These are phyloP conservation scores for Colletotrichum sp. DNA, from an alignment of 2,329 filamentous ascomycete genomes.

Conservation along the genomic window DNA sequence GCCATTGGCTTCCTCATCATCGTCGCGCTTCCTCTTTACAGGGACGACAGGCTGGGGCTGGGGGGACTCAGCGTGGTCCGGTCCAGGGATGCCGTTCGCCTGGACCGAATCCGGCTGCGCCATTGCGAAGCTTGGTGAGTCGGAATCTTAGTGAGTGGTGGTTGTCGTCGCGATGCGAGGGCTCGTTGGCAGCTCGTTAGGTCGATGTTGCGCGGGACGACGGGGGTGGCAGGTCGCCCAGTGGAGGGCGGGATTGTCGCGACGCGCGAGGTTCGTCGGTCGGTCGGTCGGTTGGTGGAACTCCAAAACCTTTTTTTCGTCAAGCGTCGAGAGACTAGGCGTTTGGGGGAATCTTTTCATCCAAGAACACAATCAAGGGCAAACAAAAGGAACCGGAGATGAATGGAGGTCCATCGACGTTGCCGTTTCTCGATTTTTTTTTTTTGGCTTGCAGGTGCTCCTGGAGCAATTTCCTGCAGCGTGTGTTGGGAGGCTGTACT, in stretches of 20 bases:
- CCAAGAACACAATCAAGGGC: slow-evolving; percentile 19
- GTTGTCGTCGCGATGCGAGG: slow-evolving; percentile 2
- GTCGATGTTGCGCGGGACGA: slow-evolving; percentile 19
- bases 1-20: slow-evolving; percentile 38
- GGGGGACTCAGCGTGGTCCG: slow-evolving; percentile 32
- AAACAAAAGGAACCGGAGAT: slow-evolving; percentile 9
- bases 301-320: slow-evolving; percentile 41
- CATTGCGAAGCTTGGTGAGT: slow-evolving; percentile 33
- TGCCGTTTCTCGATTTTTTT: slow-evolving; percentile 11
- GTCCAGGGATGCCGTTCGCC: slow-evolving; percentile 46
- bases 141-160: neutral
- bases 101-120: slow-evolving; percentile 44
- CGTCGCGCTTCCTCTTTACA: slow-evolving; percentile 66
- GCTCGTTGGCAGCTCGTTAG: neutral
- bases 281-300: slow-evolving; percentile 37
- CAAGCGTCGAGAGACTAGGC: slow-evolving; percentile 34
- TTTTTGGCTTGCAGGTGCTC: slow-evolving; percentile 11
- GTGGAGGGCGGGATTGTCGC: slow-evolving; percentile 23
- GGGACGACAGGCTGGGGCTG: slow-evolving; percentile 38
- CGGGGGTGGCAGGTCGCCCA: slow-evolving; percentile 20
- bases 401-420: slow-evolving; percentile 20
- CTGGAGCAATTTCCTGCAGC: slow-evolving; percentile 20
- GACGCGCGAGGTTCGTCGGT: slow-evolving; percentile 24
- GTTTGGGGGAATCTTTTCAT: slow-evolving; percentile 35
- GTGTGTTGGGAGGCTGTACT: slow-evolving; percentile 29